Conservation (phyloP, 2,329 filamentous ascomycete genomes). For the Aspergillus costaricaensis region DNA sequence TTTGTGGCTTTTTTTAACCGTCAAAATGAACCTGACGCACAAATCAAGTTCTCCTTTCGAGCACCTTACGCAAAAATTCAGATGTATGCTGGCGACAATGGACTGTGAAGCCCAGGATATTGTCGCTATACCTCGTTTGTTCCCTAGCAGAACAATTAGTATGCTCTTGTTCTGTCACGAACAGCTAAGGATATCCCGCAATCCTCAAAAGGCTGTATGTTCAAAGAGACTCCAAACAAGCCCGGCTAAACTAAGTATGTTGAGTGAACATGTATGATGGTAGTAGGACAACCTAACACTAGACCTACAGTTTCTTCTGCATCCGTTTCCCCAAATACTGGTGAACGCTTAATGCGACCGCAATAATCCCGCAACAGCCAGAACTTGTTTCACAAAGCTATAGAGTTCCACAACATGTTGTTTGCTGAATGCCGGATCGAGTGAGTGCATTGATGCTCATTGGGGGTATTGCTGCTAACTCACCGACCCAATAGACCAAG, state of each 20-base stretch:
- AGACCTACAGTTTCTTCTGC: no score
- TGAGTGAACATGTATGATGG: no score
- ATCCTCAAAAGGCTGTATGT: no score
- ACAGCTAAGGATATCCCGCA: no score
- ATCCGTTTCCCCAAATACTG: no score
- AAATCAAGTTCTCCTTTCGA: neutral
- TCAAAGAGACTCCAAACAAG: no score
- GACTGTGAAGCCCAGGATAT: no score
- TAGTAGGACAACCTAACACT: no score
- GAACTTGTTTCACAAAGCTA: neutral
- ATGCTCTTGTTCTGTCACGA: no score
- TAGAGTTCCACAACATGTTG: neutral
- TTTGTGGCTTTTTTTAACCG: neutral
- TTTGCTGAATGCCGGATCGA: neutral
- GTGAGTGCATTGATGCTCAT: neutral
- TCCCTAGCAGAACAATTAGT: no score
- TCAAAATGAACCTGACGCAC: neutral
- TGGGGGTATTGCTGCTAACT: neutral
- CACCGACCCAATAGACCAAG: neutral
- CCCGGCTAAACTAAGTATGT: no score
- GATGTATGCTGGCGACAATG: neutral
- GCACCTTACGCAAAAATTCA: neutral
- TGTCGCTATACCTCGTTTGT: no score
- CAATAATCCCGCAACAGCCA: neutral
- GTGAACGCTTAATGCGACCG: neutral